Percentiles rank a stretch among this genome's conserved stretches.
Evolutionary conservation across 2,329 filamentous ascomycete genomes (phyloP).

Genomic region (Colletotrichum zoysiae): DNA sequence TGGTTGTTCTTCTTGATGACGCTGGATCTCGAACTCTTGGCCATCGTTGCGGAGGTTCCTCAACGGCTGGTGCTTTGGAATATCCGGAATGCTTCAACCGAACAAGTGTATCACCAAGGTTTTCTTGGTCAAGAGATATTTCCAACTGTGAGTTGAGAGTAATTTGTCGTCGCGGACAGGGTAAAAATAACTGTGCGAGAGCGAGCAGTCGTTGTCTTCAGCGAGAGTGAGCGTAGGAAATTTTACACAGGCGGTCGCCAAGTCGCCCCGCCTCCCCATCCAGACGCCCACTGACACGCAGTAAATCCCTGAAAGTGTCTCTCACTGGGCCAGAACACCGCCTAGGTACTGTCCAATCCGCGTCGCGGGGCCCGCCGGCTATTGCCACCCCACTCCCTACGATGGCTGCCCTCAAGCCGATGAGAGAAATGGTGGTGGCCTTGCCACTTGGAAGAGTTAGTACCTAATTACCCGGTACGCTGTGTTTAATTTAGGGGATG

Average conservation of each 20-base stretch:
- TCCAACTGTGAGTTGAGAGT: not conserved
- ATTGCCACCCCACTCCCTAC: slow-evolving; percentile 26
- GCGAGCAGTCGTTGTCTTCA: slow-evolving; percentile 6
- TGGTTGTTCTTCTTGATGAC: slow-evolving; percentile 85
- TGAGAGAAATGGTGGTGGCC: not conserved
- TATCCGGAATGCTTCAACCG: not conserved
- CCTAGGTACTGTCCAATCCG: slow-evolving; percentile 6
- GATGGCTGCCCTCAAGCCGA: not conserved
- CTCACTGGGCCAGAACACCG: slow-evolving; percentile 23
- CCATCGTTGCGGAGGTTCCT: slow-evolving; percentile 71
- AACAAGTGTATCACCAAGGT: not conserved
- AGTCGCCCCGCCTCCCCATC: slow-evolving; percentile 29
- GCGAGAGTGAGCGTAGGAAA: slow-evolving; percentile 24
- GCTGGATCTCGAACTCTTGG: slow-evolving; percentile 86
- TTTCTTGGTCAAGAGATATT: not conserved
- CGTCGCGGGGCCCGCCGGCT: slow-evolving; percentile 30
- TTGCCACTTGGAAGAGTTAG: not conserved
- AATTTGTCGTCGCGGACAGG: not conserved
- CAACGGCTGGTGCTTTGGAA: slow-evolving; percentile 20
- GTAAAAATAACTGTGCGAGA: slow-evolving; percentile 20
- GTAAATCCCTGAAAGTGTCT: slow-evolving; percentile 24
- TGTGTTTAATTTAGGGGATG: slow-evolving; percentile 11
- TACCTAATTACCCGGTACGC: not conserved
- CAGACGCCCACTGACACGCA: slow-evolving; percentile 3
- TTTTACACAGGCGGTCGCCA: slow-evolving; percentile 26